Base-by-base conservation (phyloP, 345 rosid genomes). In the Hirschfeldia incana region DNA sequence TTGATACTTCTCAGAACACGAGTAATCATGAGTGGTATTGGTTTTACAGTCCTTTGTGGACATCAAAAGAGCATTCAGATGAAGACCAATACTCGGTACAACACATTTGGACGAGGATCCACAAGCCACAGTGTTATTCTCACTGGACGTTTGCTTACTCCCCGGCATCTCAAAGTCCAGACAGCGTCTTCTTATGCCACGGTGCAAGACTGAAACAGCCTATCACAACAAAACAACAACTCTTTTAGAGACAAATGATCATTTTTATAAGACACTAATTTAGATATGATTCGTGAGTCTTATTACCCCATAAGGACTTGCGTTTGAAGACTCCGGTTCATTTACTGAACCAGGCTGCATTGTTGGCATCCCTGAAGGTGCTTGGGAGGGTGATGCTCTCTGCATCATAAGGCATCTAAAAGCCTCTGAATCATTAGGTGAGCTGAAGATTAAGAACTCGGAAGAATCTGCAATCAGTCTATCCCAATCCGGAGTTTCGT, bases 81-180 rank as follows among this genome's bases (percentile, higher is more conserved):
- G 98, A 89, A 95, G 89, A 79, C 99, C 99, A 17, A 95, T 95
- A 81, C 96, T 94, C 13, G 99, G 98, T 78, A 95, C 78, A 71
- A 83, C 77, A 82, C 89, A 67, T 74, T 85, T 76, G 1, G 86
- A 80, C 0, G 64, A 75, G 2, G 79, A 69, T 68, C 65, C 83
- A 69, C 39, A 64, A 75, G 67, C 80, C 64, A 0, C 12, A 0
- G 55, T 65, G 77, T 76, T 70, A 70, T 9, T 83, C 77, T 80
- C 88, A 37, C 58, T 72, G 15, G 32, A 4, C 0, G 60, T 73
- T 73, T 80, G 86, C 84, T 72, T 76, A 76, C 58, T 76, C 42
- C 72, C 80, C 0, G 81, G 88, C 88, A 78, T 79, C 84, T 93
- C 98, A 77, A 94, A 94, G 86, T 94, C 98, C 9, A 94, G 74